A percentile compares a stretch with the other conserved stretches of the same genome.
Conservation (phyloP, 2,329 filamentous ascomycete species). For the Lachnellula hyalina region DNA sequence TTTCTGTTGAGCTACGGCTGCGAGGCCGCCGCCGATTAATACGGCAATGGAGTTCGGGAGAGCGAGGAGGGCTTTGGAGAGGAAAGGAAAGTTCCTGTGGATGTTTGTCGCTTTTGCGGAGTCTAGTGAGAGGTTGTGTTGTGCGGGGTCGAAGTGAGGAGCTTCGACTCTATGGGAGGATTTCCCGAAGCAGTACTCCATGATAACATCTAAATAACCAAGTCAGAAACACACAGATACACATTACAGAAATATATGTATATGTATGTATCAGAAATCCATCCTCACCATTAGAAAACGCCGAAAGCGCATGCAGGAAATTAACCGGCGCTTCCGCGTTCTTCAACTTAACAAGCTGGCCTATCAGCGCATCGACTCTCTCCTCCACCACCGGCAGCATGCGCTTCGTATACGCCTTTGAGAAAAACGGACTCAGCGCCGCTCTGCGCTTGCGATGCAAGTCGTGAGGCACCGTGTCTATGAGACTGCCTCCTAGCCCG, state of each 20-base stretch:
- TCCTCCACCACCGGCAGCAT: conserved; percentile 18
- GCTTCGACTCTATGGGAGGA: conserved; percentile 7
- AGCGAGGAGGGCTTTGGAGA: conserved; percentile 6
- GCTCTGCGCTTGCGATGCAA: conserved; percentile 16
- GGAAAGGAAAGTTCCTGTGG: conserved; percentile 7
- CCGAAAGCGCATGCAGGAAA: conserved; percentile 11
- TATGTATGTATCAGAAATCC: neutral
- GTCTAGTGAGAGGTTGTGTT: conserved; percentile 1
- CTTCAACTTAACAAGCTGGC: conserved; percentile 5
- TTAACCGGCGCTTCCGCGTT: conserved; percentile 4
- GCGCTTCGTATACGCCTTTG: conserved; percentile 9
- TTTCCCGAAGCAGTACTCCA: conserved; percentile 23
- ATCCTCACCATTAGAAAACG: conserved; percentile 13
- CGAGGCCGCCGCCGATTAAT: conserved; percentile 4
- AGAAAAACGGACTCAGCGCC: conserved; percentile 22
- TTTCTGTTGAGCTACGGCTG: neutral
- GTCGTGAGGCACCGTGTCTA: conserved; percentile 11
- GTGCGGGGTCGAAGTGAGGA: conserved; percentile 9
- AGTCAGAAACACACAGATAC: neutral
- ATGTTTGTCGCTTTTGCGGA: neutral
- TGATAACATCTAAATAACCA: conserved; percentile 19
- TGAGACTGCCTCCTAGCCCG: conserved; percentile 3
- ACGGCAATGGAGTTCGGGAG: conserved; percentile 6
- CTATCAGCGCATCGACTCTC: conserved; percentile 7
- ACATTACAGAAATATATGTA: neutral